Evolutionary conservation across 345 rosid species (phyloP), one percentile per base, ranked within the genome.

Genomic region (Euphorbia tirucalli): DNA sequence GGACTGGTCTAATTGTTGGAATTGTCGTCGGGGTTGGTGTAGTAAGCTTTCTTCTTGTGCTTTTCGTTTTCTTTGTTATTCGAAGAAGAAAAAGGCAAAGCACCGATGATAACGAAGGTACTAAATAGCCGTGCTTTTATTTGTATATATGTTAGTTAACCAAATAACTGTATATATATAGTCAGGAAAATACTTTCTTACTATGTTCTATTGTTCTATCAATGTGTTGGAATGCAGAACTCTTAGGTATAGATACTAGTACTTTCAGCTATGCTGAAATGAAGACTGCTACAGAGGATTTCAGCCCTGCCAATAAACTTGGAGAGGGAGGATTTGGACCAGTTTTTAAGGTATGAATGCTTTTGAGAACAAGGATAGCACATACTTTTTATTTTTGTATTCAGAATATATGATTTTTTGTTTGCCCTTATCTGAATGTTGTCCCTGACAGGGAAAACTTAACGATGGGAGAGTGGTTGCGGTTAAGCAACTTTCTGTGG

Each of bases 291-390:
- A 88, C 93, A 28, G 84, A 88, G 37, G 91, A 85, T 71, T 90
- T 90, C 64, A 82, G 71, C 79, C 77, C 81, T 46, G 69, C 84
- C 58, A 83, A 90, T 80, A 90, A 90, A 75, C 90, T 88, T 55
- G 96, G 93, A 74, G 96, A 92, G 82, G 96, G 95, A 77, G 95
- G 97, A 61, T 92, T 87, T 71, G 93, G 97, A 74, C 88, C 96
- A 1, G 89, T 89, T 66, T 92, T 69, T 24, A 83, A 81, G 96
- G 97, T 87, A 77, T 10, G 73, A 54, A 8, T 7, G 52, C 32
- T 60, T 8, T 16, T 30, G 25, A 35, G 16, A 19, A n/a, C 19
- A 5, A 37, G 35, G 22, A 31, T 7, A 55, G 9, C 4, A 39
- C 5, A 18, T 24, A 41, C 8, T 18, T 25, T 41, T 59, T n/a